phyloP scores from a whole-genome alignment of 179 eudicot species.

The Beta lomatogona region DNA sequence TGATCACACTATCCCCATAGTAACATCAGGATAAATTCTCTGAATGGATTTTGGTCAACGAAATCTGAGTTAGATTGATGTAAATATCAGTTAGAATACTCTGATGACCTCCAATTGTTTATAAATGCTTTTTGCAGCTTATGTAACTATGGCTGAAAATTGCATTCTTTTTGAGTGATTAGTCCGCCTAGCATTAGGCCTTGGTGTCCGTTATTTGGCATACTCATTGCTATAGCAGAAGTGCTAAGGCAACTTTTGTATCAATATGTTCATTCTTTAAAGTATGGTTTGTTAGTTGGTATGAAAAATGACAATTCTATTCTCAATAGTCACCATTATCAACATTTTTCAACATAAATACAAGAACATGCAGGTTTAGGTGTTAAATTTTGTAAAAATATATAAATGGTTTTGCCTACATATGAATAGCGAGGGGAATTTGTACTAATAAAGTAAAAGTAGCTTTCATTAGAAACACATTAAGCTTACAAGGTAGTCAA shows the following conservation, averaged over 20 bases:
- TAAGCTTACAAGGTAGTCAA: too few species aligned
- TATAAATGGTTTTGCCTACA: too few species aligned
- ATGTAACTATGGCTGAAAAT: slow-evolving; percentile 10
- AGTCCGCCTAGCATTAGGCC: slow-evolving; percentile 6
- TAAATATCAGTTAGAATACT: slow-evolving; percentile 34
- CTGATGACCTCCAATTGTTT: slow-evolving; percentile 34
- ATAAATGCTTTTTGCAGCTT: slow-evolving; percentile 23
- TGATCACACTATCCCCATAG: slow-evolving; percentile 16
- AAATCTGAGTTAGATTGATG: slow-evolving; percentile 32
- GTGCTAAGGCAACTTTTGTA: slow-evolving; percentile 10
- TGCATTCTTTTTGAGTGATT: slow-evolving; percentile 17
- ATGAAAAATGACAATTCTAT: background rate
- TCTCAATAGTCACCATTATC: background rate
- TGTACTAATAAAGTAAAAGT: too few species aligned
- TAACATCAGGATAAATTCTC: background rate
- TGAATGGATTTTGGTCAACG: slow-evolving; percentile 17
- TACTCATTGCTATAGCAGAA: slow-evolving; percentile 20
- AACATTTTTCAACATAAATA: too few species aligned
- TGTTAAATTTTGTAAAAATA: too few species aligned
- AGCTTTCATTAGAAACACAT: too few species aligned
- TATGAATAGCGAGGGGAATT: too few species aligned
- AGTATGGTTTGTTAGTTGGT: background rate
- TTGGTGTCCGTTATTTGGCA: background rate
- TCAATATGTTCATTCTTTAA: slow-evolving; percentile 4
- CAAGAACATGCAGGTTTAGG: too few species aligned